Evolutionary conservation across 2,329 filamentous ascomycete species (phyloP).

Genomic region (Alternaria panax): DNA sequence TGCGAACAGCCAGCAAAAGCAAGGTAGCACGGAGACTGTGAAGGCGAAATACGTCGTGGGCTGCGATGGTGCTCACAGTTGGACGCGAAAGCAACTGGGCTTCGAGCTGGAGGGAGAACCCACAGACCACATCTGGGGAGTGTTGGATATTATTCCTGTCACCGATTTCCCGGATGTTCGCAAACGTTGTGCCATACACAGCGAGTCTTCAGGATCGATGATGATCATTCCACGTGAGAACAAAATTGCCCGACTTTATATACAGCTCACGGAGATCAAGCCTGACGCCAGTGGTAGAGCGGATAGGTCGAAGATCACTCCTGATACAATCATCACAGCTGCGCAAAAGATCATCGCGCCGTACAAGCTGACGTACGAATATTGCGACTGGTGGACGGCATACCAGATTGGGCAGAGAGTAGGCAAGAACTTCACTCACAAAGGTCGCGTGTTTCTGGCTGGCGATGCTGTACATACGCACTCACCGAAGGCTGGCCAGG

Average conservation of each 20-base stretch:
- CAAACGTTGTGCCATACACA: conserved; percentile 65
- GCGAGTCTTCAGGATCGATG: conserved; percentile 62
- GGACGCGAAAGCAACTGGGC: conserved; percentile 66
- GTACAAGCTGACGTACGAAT: conserved; percentile 69
- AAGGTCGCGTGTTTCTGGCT: conserved; percentile 70
- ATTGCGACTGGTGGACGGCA: conserved; percentile 73
- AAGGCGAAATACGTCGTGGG: conserved; percentile 71
- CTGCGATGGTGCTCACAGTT: conserved; percentile 72
- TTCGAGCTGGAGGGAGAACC: conserved; percentile 64
- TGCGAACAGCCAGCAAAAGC: conserved; percentile 48
- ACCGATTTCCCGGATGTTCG: conserved; percentile 69
- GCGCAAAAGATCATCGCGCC: conserved; percentile 71
- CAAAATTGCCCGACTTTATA: conserved; percentile 69
- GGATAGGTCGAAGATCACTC: conserved; percentile 69
- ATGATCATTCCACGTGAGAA: conserved; percentile 72
- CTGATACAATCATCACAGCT: conserved; percentile 67
- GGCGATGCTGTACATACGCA: conserved; percentile 70
- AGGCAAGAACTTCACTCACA: conserved; percentile 63
- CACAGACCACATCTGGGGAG: conserved; percentile 62
- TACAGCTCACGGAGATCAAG: conserved; percentile 64
- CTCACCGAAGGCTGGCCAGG: conserved; percentile 70
- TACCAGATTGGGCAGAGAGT: conserved; percentile 74
- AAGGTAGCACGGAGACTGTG: conserved; percentile 53
- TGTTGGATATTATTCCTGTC: conserved; percentile 61
- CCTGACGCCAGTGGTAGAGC: conserved; percentile 56